These are phyloP conservation scores for Ephemerocybe angulata DNA, from an alignment of 768 basidiomycete species.

Conservation along the genomic window DNA sequence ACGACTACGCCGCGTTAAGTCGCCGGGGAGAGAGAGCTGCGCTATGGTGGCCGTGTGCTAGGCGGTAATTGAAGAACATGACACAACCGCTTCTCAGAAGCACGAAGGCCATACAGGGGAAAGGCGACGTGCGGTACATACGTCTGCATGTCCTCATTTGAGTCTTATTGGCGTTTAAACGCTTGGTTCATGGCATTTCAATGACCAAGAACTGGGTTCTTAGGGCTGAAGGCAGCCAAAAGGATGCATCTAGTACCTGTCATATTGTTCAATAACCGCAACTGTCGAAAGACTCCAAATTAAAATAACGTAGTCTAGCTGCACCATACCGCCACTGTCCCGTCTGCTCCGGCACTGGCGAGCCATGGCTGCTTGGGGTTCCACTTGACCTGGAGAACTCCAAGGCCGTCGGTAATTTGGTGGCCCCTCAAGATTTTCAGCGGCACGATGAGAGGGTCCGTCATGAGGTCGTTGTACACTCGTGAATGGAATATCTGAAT, in stretches of 20 bases:
- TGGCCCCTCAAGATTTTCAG: conserved; percentile 96
- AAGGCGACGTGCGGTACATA: neutral
- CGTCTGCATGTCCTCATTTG: neutral
- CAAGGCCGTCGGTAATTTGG: conserved; percentile 76
- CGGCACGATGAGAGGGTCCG: conserved; percentile 95
- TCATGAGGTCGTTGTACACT: conserved; percentile 93
- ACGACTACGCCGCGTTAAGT: neutral
- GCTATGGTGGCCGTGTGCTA: neutral
- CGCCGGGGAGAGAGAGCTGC: conserved; percentile 2
- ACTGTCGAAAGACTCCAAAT: conserved; percentile 3
- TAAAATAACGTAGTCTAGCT: conserved; percentile 39
- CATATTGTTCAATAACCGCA: conserved; percentile 4
- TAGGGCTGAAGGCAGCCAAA: neutral
- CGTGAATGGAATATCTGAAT: conserved; percentile 96
- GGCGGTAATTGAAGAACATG: neutral
- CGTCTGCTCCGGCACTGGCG: conserved; percentile 89
- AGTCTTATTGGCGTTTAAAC: neutral
- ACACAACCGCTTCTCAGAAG: neutral
- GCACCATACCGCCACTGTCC: conserved; percentile 84
- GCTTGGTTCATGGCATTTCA: neutral
- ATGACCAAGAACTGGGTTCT: neutral
- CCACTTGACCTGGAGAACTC: conserved; percentile 91
- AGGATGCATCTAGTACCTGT: neutral
- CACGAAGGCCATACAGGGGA: neutral
- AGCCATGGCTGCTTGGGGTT: conserved; percentile 89